phyloP scores from a whole-genome alignment of 139 green algal species.

The Tetradesmus lagerheimii region DNA sequence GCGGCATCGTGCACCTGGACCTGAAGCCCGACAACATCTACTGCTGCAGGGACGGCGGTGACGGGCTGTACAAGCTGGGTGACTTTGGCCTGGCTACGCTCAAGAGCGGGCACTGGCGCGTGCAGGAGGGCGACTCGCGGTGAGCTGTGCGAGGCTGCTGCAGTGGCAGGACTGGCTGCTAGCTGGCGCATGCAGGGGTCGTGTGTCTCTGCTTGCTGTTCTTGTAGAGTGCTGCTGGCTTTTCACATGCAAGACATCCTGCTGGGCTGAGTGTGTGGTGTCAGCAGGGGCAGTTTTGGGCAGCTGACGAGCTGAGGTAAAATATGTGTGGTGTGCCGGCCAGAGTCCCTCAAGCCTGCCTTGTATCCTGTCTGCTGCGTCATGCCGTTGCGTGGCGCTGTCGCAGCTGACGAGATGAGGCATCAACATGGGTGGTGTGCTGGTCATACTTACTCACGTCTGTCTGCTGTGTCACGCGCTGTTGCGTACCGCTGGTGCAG shows the following conservation, averaged over 20 bases:
- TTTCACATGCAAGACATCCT: no score
- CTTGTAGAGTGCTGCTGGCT: no score
- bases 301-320: no score
- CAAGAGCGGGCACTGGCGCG: slow-evolving; percentile 48
- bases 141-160: slow-evolving; percentile 41
- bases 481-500: slow-evolving; percentile 51
- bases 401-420: no score
- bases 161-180: background rate
- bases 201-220: no score
- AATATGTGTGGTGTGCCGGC: no score
- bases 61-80: slow-evolving; percentile 89
- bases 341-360: no score
- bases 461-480: background rate
- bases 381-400: no score
- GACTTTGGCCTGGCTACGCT: slow-evolving; percentile 91
- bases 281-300: no score
- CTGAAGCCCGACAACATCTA: slow-evolving; percentile 97
- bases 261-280: no score
- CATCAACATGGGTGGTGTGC: no score
- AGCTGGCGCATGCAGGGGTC: background rate
- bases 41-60: slow-evolving; percentile 36
- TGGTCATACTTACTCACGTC: background rate
- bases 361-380: no score
- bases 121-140: slow-evolving; percentile 84
- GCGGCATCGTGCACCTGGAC: slow-evolving; percentile 92